Conservation (phyloP, 345 rosid genomes). For the Eucalyptus caleyi region DNA sequence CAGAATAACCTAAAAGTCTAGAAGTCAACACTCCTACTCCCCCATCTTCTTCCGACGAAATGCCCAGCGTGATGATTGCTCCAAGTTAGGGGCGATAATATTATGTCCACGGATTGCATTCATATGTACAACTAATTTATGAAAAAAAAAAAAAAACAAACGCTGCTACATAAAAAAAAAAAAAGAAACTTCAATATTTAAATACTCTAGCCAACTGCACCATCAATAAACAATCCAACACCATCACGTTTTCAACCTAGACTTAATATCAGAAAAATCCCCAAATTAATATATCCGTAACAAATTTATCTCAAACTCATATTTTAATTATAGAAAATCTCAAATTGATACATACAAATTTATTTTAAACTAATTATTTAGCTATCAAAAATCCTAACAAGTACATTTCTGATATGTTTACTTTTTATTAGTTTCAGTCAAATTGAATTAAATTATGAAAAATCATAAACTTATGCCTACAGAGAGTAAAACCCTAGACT, state of each 20-base stretch:
- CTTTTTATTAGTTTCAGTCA: too few species aligned
- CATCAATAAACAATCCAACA: background rate
- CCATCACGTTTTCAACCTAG: fast-evolving
- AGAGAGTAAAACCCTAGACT: fast-evolving
- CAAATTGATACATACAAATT: too few species aligned
- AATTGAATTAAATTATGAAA: fast-evolving
- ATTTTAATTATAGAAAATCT: too few species aligned
- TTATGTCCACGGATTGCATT: background rate
- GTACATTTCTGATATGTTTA: too few species aligned
- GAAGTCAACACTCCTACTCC: background rate
- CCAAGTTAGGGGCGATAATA: background rate
- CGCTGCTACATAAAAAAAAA: too few species aligned
- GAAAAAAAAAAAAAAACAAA: fast-evolving
- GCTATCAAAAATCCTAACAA: fast-evolving
- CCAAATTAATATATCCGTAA: fast-evolving
- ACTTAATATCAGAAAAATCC: fast-evolving
- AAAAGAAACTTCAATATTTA: fast-evolving
- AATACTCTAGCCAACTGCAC: fast-evolving
- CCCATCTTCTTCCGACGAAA: background rate
- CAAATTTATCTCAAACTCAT: fast-evolving
- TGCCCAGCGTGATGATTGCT: background rate
- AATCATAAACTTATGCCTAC: fast-evolving
- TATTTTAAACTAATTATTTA: too few species aligned
- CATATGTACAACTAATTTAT: background rate
- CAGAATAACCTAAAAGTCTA: too few species aligned